Evolutionary conservation across 169 alveolate genomes (phyloP).

Genomic region (Cryptosporidium ubiquitum): DNA sequence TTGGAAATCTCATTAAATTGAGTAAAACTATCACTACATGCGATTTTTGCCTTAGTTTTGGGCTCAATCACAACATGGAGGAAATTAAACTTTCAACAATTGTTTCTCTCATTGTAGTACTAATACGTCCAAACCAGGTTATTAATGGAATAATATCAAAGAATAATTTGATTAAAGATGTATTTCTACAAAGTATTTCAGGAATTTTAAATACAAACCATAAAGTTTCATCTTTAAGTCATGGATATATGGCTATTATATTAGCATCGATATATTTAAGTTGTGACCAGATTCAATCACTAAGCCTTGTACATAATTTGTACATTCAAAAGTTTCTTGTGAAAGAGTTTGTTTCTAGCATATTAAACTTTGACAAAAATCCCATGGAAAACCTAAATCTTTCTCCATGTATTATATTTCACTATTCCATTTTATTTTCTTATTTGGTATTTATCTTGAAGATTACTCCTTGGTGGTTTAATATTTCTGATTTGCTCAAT

Average conservation of each 20-base stretch:
- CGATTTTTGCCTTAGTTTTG: slow-evolving; percentile 28
- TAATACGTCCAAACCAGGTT: neutral
- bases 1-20: neutral
- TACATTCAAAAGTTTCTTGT: slow-evolving; percentile 29
- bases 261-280: neutral
- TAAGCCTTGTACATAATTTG: slow-evolving; percentile 13
- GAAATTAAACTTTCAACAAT: slow-evolving; percentile 4
- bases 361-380: neutral
- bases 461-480: slow-evolving; percentile 62
- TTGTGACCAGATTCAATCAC: neutral
- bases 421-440: neutral
- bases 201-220: neutral
- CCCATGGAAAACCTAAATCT: neutral
- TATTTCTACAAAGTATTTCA: slow-evolving; percentile 20
- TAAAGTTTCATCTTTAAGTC: neutral
- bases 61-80: neutral
- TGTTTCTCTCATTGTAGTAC: neutral
- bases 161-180: neutral
- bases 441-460: slow-evolving; percentile 10
- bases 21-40: neutral
- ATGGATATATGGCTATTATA: slow-evolving; percentile 22
- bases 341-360: neutral
- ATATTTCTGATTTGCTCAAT: slow-evolving; percentile 3
- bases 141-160: neutral
- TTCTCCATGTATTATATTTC: neutral